Evolutionary conservation across 306 rosid species (phyloP).

Genomic region (Urtica urens): DNA sequence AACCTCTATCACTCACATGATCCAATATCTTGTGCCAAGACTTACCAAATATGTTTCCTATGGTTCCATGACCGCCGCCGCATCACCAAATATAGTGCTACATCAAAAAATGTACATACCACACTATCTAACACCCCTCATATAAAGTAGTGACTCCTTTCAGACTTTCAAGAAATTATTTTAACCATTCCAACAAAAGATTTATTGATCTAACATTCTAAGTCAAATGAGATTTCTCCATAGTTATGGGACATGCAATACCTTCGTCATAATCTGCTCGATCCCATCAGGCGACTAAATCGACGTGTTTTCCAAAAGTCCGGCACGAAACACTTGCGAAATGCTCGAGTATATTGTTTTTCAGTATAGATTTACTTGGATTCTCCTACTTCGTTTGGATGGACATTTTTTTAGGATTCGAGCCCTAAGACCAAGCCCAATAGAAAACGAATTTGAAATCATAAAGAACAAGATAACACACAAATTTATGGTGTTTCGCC

Average conservation of each 20-base stretch:
- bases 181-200: not conserved
- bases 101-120: not conserved
- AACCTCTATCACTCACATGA: not conserved
- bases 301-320: too few relatives aligned
- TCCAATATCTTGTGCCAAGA: not conserved
- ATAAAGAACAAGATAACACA: too few relatives aligned
- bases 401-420: too few relatives aligned
- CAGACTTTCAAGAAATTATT: not conserved
- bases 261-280: not conserved
- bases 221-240: not conserved
- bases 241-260: not conserved
- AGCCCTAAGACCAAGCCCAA: too few relatives aligned
- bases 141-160: too few relatives aligned
- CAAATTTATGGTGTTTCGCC: too few relatives aligned
- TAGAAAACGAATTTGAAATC: too few relatives aligned
- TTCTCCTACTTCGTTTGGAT: too few relatives aligned
- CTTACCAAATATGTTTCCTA: too few relatives aligned
- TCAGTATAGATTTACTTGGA: too few relatives aligned
- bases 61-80: not conserved
- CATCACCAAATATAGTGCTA: not conserved
- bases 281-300: not conserved
- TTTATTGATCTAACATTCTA: not conserved
- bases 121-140: not conserved
- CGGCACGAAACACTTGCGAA: too few relatives aligned
- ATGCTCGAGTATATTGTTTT: too few relatives aligned